Evolutionary conservation across 2,329 filamentous ascomycete genomes (phyloP).

Genomic region (Paecilomyces formosus): DNA sequence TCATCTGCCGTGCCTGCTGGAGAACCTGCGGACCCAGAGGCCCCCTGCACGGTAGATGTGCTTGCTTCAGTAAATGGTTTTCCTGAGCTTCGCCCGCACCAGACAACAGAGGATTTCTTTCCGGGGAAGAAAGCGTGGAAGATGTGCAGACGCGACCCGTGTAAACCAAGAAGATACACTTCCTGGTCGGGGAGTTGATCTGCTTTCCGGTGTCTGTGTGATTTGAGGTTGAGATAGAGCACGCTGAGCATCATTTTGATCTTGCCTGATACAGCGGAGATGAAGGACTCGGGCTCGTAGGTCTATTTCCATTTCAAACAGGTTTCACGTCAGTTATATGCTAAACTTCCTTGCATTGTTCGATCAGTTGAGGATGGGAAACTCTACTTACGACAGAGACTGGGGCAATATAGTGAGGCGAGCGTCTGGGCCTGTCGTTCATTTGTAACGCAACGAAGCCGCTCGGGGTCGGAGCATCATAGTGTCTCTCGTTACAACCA

Average conservation of each 20-base stretch:
- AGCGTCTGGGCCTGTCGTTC: constrained; percentile 1
- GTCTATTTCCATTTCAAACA: constrained; percentile 11
- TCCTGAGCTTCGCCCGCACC: constrained; percentile 9
- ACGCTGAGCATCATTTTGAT: constrained; percentile 21
- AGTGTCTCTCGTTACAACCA: constrained; percentile 14
- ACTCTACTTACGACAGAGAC: constrained; percentile 12
- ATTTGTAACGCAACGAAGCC: constrained; percentile 13
- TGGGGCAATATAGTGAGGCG: constrained; percentile 10
- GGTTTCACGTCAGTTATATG: neutral
- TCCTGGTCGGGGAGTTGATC: constrained; percentile 24
- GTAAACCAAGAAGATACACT: constrained; percentile 18
- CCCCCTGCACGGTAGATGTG: neutral
- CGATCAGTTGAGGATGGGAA: neutral
- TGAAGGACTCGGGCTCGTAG: constrained; percentile 7
- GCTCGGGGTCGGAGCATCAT: constrained; percentile 12
- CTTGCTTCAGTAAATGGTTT: neutral
- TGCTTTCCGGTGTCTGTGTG: constrained; percentile 8
- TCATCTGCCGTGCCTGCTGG: neutral
- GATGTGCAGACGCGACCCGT: constrained; percentile 20
- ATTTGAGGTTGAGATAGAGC: constrained; percentile 11
- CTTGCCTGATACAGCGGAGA: constrained; percentile 11
- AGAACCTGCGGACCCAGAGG: neutral
- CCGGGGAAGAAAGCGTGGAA: constrained; percentile 21
- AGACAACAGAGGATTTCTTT: constrained; percentile 17
- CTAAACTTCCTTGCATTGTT: neutral